A percentile compares a stretch with the other conserved stretches of the same genome.
Conservation (phyloP, 2,329 filamentous ascomycete species). For the Cytospora piceae region DNA sequence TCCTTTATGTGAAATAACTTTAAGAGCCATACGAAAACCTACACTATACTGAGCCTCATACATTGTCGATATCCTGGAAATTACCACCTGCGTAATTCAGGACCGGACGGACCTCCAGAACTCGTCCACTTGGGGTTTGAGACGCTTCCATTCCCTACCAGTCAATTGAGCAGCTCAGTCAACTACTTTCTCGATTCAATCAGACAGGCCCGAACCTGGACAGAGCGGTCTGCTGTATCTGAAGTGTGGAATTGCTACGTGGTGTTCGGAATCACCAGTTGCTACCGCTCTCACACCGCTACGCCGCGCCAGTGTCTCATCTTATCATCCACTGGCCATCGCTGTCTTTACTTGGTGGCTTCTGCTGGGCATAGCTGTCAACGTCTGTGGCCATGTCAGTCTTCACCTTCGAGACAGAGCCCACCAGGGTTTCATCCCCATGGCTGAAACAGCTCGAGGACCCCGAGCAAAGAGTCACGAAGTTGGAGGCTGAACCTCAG, state of each 20-base stretch:
- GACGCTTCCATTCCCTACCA: neutral
- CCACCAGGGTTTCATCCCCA: conserved; percentile 85
- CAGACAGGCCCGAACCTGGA: neutral
- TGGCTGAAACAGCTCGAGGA: conserved; percentile 69
- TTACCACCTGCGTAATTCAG: neutral
- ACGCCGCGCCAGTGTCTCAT: neutral
- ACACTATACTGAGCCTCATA: conserved; percentile 22
- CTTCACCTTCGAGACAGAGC: conserved; percentile 91
- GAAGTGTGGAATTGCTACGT: conserved; percentile 12
- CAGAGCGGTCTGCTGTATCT: neutral
- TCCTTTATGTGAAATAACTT: conserved; percentile 7
- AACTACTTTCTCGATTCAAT: neutral
- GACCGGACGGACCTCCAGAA: neutral
- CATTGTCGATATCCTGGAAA: neutral
- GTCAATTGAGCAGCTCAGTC: neutral
- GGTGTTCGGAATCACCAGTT: conserved; percentile 12
- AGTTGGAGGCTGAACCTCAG: conserved; percentile 87
- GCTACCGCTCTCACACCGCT: conserved; percentile 19
- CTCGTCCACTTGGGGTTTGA: neutral
- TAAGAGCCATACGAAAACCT: conserved; percentile 30
- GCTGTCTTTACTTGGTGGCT: neutral
- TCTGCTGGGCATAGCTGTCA: neutral
- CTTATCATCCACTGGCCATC: neutral
- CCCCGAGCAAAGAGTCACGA: conserved; percentile 59
- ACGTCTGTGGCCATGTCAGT: conserved; percentile 76